Conservation (phyloP, 2,329 filamentous ascomycete genomes). For the Stenocarpella maydis region DNA sequence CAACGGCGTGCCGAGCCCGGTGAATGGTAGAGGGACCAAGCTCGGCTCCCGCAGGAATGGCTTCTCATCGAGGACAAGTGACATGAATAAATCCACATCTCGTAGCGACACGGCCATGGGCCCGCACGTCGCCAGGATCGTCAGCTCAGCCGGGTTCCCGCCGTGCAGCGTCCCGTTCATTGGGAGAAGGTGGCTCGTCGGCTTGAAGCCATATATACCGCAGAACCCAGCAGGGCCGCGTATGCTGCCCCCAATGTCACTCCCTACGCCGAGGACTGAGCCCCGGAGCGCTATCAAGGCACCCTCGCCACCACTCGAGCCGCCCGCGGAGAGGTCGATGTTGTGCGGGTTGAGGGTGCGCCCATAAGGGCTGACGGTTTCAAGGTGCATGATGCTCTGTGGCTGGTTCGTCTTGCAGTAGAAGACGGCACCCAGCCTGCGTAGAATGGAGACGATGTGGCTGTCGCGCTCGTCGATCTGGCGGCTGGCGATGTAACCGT, state of each 20-base stretch:
- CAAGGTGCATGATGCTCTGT: constrained; percentile 62
- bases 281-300: constrained; percentile 52
- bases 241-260: constrained; percentile 53
- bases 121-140: constrained; percentile 45
- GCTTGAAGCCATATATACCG: constrained; percentile 43
- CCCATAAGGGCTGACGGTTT: constrained; percentile 69
- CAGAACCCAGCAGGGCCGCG: constrained; percentile 49
- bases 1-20: constrained; percentile 39
- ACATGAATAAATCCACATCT: constrained; percentile 48
- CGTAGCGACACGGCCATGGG: constrained; percentile 45
- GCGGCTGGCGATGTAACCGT: constrained; percentile 62
- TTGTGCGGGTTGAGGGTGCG: constrained; percentile 71
- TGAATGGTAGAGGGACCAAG: constrained; percentile 44
- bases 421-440: constrained; percentile 66
- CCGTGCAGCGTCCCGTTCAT: constrained; percentile 39
- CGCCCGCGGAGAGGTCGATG: constrained; percentile 66
- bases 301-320: constrained; percentile 67
- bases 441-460: constrained; percentile 64
- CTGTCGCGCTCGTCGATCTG: constrained; percentile 60
- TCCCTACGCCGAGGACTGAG: constrained; percentile 51
- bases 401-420: constrained; percentile 76
- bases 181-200: constrained; percentile 40
- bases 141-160: constrained; percentile 45
- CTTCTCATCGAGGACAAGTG: constrained; percentile 37
- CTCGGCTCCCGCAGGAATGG: constrained; percentile 43